phyloP scores from a whole-genome alignment of 2,329 filamentous ascomycete species.

The Paramyrothecium sp. region DNA sequence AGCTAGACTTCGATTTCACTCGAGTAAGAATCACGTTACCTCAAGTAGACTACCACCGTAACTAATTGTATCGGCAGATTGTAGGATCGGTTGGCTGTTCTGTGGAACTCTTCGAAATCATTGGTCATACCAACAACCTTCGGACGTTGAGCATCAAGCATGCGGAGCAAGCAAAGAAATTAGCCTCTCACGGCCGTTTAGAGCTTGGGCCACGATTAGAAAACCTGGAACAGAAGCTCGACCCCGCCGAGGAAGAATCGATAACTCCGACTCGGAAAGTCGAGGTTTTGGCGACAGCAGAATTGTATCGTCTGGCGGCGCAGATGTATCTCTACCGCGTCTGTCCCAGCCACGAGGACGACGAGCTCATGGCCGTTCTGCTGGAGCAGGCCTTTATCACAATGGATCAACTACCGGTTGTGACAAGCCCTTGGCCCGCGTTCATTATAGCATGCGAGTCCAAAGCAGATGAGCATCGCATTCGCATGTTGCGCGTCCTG shows the following conservation, averaged over 20 bases:
- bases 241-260: slow-evolving; percentile 11
- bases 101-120: slow-evolving; percentile 40
- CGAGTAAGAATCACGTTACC: slow-evolving; percentile 2
- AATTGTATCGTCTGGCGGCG: slow-evolving; percentile 49
- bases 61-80: slow-evolving; percentile 29
- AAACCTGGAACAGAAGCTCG: slow-evolving; percentile 8
- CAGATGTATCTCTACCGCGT: slow-evolving; percentile 41
- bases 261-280: slow-evolving; percentile 23
- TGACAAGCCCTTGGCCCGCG: slow-evolving; percentile 47
- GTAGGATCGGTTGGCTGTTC: slow-evolving; percentile 47
- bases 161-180: neutral
- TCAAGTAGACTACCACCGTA: neutral
- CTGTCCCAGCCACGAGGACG: slow-evolving; percentile 14
- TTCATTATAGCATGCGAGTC: slow-evolving; percentile 46
- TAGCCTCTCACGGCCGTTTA: slow-evolving; percentile 8
- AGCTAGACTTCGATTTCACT: slow-evolving; percentile 1
- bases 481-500: slow-evolving; percentile 35
- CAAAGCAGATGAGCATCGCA: slow-evolving; percentile 37
- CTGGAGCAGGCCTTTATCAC: slow-evolving; percentile 33
- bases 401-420: slow-evolving; percentile 34
- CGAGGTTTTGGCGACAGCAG: slow-evolving; percentile 40
- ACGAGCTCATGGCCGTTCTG: slow-evolving; percentile 13
- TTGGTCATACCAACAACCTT: slow-evolving; percentile 40
- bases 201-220: slow-evolving; percentile 7
- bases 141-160: slow-evolving; percentile 8